Evolutionary conservation across 2,329 filamentous ascomycete species (phyloP).

Genomic region (Dactylellina cionopaga): DNA sequence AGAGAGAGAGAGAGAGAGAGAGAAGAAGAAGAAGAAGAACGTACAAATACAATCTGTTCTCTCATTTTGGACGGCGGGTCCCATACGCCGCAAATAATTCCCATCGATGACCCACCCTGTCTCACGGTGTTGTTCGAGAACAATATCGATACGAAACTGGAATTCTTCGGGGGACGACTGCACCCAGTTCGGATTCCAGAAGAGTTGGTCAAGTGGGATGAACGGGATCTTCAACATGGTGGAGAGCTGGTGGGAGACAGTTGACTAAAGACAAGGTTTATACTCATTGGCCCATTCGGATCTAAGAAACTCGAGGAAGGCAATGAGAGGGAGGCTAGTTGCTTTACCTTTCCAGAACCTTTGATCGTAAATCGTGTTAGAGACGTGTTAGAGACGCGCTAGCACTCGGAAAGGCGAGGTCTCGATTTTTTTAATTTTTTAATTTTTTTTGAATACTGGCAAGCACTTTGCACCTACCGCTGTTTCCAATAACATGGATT

Average conservation of each 20-base stretch:
- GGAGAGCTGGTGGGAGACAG: slow-evolving; percentile 18
- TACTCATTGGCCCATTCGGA: neutral
- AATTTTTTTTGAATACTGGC: neutral
- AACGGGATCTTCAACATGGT: slow-evolving; percentile 26
- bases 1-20: too few relatives aligned
- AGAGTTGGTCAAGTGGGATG: slow-evolving; percentile 34
- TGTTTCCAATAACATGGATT: slow-evolving; percentile 49
- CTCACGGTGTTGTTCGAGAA: slow-evolving; percentile 12
- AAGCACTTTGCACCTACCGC: slow-evolving; percentile 16
- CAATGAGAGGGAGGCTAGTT: neutral
- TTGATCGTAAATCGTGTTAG: neutral
- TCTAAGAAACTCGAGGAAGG: neutral
- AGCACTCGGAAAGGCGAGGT: too few relatives aligned
- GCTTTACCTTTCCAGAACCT: slow-evolving; percentile 36
- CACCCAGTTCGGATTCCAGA: slow-evolving; percentile 34
- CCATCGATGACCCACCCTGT: slow-evolving; percentile 44
- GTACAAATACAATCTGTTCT: slow-evolving; percentile 45
- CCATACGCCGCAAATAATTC: slow-evolving; percentile 35
- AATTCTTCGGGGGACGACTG: slow-evolving; percentile 29
- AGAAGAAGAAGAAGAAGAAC: neutral
- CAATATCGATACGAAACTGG: slow-evolving; percentile 14
- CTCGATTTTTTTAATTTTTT: neutral
- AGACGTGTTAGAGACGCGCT: neutral
- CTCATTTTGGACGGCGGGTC: neutral
- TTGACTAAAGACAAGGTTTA: slow-evolving; percentile 17